phyloP scores from a whole-genome alignment of 169 alveolate species.

The Plasmodium chabaudi region DNA sequence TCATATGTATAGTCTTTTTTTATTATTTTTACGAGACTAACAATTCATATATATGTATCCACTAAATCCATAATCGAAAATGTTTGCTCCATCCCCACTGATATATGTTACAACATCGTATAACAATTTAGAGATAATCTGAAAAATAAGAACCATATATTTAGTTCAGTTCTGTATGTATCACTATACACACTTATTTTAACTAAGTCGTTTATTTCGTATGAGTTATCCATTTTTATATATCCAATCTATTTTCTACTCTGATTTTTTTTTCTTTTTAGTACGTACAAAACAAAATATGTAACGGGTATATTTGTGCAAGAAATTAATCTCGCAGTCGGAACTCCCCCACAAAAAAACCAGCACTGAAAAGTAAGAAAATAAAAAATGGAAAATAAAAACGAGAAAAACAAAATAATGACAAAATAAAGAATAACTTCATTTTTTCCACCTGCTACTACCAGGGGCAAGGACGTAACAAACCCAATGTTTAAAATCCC shows the following conservation, averaged over 20 bases:
- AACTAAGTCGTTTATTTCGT: too few species aligned
- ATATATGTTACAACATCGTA: constrained; percentile 46
- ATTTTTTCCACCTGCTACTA: constrained; percentile 44
- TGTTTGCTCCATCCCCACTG: constrained; percentile 26
- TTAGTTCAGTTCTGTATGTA: background rate
- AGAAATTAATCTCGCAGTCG: constrained; percentile 28
- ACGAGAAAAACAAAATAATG: background rate
- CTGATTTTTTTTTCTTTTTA: background rate
- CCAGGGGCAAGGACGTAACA: constrained; percentile 56
- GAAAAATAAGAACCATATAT: background rate
- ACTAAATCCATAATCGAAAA: constrained; percentile 55
- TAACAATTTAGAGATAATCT: constrained; percentile 33
- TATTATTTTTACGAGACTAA: constrained; percentile 5
- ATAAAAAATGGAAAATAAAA: background rate
- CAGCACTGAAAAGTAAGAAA: constrained; percentile 12
- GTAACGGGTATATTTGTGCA: constrained; percentile 34
- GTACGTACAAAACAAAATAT: constrained; percentile 39
- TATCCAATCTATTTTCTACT: too few species aligned
- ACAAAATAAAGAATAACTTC: too few species aligned
- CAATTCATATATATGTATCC: constrained; percentile 55
- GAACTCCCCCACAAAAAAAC: constrained; percentile 31
- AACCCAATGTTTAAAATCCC: constrained; percentile 67
- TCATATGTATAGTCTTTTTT: background rate
- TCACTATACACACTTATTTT: too few species aligned
- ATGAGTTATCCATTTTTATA: too few species aligned